Evolutionary conservation across 352 stramenopile genomes (phyloP).

Genomic region (Globisporangium paddicum): DNA sequence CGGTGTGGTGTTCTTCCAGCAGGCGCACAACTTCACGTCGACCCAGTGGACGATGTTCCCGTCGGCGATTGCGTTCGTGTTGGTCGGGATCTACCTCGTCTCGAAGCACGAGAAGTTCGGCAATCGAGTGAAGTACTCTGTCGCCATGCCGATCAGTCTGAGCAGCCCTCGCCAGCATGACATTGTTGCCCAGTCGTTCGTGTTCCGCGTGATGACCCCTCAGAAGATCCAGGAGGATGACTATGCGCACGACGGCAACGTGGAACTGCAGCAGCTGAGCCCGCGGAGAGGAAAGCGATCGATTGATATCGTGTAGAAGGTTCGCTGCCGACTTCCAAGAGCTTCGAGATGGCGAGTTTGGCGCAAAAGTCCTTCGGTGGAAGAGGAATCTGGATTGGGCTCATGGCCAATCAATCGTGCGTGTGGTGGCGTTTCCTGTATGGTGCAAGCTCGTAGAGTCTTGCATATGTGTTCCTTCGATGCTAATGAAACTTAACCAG

Average conservation of each 20-base stretch:
- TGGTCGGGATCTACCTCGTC: slow-evolving; percentile 72
- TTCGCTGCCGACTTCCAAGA: neutral
- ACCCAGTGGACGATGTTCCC: slow-evolving; percentile 86
- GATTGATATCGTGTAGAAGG: slow-evolving; percentile 44
- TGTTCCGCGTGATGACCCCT: slow-evolving; percentile 80
- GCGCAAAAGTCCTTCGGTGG: slow-evolving; percentile 11
- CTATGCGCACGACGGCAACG: slow-evolving; percentile 33
- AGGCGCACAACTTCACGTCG: slow-evolving; percentile 74
- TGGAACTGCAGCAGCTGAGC: slow-evolving; percentile 17
- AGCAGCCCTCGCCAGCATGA: slow-evolving; percentile 81
- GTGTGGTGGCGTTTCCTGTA: slow-evolving; percentile 14
- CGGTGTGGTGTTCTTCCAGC: slow-evolving; percentile 85
- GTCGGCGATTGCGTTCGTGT: slow-evolving; percentile 59
- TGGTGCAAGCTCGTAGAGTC: slow-evolving; percentile 9
- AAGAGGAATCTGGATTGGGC: slow-evolving; percentile 16
- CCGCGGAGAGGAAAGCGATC: slow-evolving; percentile 18
- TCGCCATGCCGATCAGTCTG: slow-evolving; percentile 85
- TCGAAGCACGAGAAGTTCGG: slow-evolving; percentile 88
- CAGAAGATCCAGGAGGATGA: slow-evolving; percentile 67
- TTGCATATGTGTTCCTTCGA: slow-evolving; percentile 15
- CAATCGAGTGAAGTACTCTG: slow-evolving; percentile 86
- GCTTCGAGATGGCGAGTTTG: slow-evolving; percentile 3
- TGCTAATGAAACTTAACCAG: slow-evolving; percentile 8
- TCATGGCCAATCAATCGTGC: slow-evolving; percentile 8
- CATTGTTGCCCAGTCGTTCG: slow-evolving; percentile 86